These are phyloP conservation scores for Colletotrichum siamense DNA, from an alignment of 2,329 filamentous ascomycete species.

Conservation along the genomic window DNA sequence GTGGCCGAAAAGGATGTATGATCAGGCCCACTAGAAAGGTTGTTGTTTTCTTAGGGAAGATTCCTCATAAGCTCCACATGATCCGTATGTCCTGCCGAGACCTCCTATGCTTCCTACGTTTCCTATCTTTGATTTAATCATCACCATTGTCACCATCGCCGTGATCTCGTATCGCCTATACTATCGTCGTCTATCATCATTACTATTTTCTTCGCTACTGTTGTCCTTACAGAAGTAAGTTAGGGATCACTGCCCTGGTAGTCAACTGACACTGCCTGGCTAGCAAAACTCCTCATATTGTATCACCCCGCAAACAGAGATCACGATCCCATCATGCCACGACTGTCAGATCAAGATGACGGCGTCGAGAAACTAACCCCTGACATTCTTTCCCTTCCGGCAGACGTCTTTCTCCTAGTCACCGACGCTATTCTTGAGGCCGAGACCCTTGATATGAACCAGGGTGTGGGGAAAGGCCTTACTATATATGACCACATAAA, in stretches of 20 bases:
- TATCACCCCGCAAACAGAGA: not conserved
- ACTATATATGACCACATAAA: not conserved
- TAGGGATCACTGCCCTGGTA: not conserved
- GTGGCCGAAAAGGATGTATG: not conserved
- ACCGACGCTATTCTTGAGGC: not conserved
- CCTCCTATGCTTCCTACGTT: not conserved
- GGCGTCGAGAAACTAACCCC: not conserved
- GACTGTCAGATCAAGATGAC: not conserved
- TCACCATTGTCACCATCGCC: not conserved
- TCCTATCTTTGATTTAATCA: not conserved
- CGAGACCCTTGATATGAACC: not conserved
- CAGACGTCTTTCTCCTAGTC: not conserved
- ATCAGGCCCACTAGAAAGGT: not conserved
- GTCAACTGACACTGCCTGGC: not conserved
- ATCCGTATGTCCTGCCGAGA: too few relatives aligned
- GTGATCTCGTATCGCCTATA: not conserved
- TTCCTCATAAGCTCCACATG: not conserved
- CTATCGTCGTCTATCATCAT: not conserved
- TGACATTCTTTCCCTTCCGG: not conserved
- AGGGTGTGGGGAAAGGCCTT: not conserved
- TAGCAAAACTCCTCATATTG: not conserved
- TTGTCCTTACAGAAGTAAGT: not conserved
- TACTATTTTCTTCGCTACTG: not conserved
- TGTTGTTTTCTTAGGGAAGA: not conserved
- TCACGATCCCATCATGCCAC: not conserved